A percentile compares a stretch with the other conserved stretches of the same genome.
These are phyloP conservation scores for Smallanthus sonchifolius DNA, from an alignment of 129 eudicot species.

Conservation along the genomic window DNA sequence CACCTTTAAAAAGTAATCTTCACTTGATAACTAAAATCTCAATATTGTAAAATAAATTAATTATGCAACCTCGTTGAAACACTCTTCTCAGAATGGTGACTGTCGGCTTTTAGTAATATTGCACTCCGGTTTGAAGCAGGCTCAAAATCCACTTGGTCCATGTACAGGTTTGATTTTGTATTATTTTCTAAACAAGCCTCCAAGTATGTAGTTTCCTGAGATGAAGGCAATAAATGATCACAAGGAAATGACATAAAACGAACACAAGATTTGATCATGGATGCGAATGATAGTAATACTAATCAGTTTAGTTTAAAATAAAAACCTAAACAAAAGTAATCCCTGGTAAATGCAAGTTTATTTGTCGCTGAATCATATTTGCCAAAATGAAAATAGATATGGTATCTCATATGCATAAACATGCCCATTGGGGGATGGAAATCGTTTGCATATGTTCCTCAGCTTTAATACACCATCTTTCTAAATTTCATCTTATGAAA, in stretches of 20 bases:
- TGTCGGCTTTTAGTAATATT: slow-evolving; percentile 58
- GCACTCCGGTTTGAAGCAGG: slow-evolving; percentile 85
- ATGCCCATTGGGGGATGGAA: background rate
- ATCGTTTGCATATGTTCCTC: slow-evolving; percentile 3
- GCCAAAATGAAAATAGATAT: background rate
- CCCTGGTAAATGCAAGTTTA: background rate
- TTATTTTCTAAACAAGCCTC: slow-evolving; percentile 97
- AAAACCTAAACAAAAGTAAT: background rate
- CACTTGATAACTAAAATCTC: background rate
- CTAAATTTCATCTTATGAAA: slow-evolving; percentile 4
- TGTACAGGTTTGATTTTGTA: slow-evolving; percentile 82
- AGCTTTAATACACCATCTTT: background rate
- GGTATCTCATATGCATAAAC: background rate
- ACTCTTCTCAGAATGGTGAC: slow-evolving; percentile 39
- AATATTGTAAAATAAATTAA: background rate
- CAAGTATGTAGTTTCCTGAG: slow-evolving; percentile 84
- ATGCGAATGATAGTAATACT: background rate
- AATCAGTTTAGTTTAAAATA: background rate
- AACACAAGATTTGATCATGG: background rate
- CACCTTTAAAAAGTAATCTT: background rate
- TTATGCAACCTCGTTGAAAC: slow-evolving; percentile 37
- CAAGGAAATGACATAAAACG: slow-evolving; percentile 4
- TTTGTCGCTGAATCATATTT: background rate
- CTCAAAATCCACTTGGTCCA: slow-evolving; percentile 99
- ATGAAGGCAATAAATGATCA: slow-evolving; percentile 11